Base-by-base conservation (phyloP, 2,329 filamentous ascomycete species). In the Nigrospora osmanthi region DNA sequence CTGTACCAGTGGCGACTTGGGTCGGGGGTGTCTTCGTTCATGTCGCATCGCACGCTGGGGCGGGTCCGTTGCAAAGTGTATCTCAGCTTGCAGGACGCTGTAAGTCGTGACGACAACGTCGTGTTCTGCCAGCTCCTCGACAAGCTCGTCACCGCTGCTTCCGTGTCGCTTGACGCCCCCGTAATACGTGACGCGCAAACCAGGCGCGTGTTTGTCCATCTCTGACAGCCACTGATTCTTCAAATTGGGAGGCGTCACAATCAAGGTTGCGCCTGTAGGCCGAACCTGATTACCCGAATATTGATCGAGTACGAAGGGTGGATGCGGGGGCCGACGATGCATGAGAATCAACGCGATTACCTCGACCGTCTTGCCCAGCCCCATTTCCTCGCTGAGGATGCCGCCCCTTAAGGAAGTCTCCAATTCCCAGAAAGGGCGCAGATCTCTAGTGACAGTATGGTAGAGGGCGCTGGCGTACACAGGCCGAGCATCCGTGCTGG, bases 341-440 rank as follows among this genome's bases (percentile, higher is more conserved):
- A 85, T 67, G 9, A 79, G 68, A n/a, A 89, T 77, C 11, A 91
- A 68, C 4, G 82, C 75, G 38, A 89, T 78, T 2, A 87, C 71
- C 63, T 91, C 87, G 3, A 90, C 70, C 0, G 87, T 91, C 61
- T 91, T 91, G 2, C 87, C 87, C 1, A 91, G 68, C 0, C 87
- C 87, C 87, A 91, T 91, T 61, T 91, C 87, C 57, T 91, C 87
- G 0, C 85, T 81, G 6, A 91, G 66, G 40, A 89, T 82, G 0
- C 85, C 85, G 12, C 80, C 78, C 38, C 63, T 72, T 11, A 78
- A 47, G 1, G 54, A 51, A n/a, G 59, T 57, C 42, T 76, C 65
- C 17, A 60, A 47, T 38, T 66, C 58, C 32, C 62, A 59, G 44
- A 79, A 80, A 3, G 64, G 55, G 0, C 57, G 48, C 10, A 69